Base-by-base conservation (phyloP, 495 filamentous ascomycete genomes). In the Margaritispora aquatica region DNA sequence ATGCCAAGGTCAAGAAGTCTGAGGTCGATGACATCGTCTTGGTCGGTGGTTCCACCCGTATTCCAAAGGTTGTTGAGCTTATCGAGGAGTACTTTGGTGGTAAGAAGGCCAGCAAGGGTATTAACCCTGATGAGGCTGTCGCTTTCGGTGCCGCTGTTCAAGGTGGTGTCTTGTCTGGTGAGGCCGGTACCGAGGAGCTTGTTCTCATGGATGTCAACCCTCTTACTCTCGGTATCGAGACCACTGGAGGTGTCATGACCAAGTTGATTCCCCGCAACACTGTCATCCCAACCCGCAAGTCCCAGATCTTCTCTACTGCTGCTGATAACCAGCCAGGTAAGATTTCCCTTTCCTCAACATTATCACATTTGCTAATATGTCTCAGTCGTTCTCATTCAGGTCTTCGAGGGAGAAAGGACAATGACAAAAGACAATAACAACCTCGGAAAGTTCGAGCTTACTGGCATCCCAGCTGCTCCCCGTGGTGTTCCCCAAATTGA, bases 131-230 rank as follows among this genome's bases (percentile, higher is more conserved):
- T 76, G 92, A 97, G 76, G 93, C 93, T 76, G 93, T 96, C 66
- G 93, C 93, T 71, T 96, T 92, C 74, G 93, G 93, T 75, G 93
- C 93, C 61, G 93, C 93, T 70, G 92, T 97, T 69, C 93, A 97
- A 80, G 93, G 88, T 80, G 93, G 91, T 86, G 87, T 97, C 67
- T 78, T 97, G 51, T 89, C 90, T 66, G 90, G 90, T 59, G 91
- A 96, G 74, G 84, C 87, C 61, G 88, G 84, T 66, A 88, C 89
- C 54, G 79, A 76, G 22, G 83, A 84, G 11, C 72, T 96, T 59
- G 90, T 96, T 74, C 89, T 97, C 69, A 92, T 96, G 89, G 93
- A 97, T 69, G 93, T 97, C 75, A 96, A 96, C 84, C 93, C 93
- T 60, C 82, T 97, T 66, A 96, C 93, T 67, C 88, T 97, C 64